Evolutionary conservation across 371 early-diverging fungal genomes (phyloP).

Genomic region (Circinella umbellata): DNA sequence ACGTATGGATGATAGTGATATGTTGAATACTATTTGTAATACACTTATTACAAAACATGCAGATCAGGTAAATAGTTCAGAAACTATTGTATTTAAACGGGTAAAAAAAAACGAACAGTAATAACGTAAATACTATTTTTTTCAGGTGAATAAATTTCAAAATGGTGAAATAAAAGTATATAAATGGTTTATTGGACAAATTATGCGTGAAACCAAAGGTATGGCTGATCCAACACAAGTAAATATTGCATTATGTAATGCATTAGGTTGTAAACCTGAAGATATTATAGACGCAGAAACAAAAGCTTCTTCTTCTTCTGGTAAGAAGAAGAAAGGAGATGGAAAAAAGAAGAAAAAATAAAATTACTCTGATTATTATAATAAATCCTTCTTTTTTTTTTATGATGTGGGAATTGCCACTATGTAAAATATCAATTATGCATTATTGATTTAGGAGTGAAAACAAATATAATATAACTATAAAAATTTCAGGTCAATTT

Average conservation of each 20-base stretch:
- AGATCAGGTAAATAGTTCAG: conserved; percentile 50
- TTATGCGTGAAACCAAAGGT: conserved; percentile 75
- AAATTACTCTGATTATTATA: neutral
- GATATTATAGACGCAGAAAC: conserved; percentile 24
- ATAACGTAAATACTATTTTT: neutral
- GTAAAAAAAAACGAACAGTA: no score
- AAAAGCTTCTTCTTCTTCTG: neutral
- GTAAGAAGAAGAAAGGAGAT: neutral
- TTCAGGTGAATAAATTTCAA: conserved; percentile 57
- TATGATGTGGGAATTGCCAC: no score
- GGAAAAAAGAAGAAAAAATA: neutral
- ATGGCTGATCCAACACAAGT: conserved; percentile 71
- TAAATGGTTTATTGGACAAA: conserved; percentile 77
- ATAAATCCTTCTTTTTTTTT: neutral
- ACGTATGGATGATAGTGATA: conserved; percentile 56
- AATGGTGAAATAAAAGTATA: conserved; percentile 64
- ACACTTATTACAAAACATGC: conserved; percentile 58
- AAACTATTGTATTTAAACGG: no score
- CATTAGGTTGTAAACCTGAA: conserved; percentile 43
- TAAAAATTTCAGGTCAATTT: no score
- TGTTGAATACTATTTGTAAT: conserved; percentile 56
- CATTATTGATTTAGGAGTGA: no score
- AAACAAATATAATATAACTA: no score
- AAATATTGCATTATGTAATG: conserved; percentile 56
- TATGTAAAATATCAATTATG: no score